Evolutionary conservation across 1,284 basidiomycete genomes (phyloP).

Genomic region (Exobasidium cylindrosporum): DNA sequence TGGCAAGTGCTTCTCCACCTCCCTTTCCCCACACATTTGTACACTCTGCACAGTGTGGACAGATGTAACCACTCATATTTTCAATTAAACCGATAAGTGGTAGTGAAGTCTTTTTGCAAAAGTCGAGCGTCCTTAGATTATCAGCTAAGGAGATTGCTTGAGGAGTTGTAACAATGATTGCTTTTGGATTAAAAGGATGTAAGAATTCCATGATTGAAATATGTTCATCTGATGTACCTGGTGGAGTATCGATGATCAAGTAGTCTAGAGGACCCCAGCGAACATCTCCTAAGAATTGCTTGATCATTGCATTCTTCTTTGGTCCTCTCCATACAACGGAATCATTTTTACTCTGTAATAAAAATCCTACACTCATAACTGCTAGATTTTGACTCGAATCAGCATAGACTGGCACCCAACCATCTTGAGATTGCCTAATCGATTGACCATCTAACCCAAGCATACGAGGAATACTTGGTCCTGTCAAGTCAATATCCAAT

Average conservation of each 20-base stretch:
- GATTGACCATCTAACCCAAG: constrained; percentile 81
- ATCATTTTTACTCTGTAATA: constrained; percentile 83
- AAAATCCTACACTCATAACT: constrained; percentile 95
- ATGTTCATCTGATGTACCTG: constrained; percentile 92
- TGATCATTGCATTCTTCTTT: constrained; percentile 99
- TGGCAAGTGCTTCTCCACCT: constrained; percentile 73
- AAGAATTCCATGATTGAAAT: constrained; percentile 91
- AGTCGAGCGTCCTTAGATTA: constrained; percentile 91
- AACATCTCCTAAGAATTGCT: constrained; percentile 94
- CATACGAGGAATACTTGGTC: constrained; percentile 96
- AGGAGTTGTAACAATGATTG: constrained; percentile 92
- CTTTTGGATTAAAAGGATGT: constrained; percentile 65
- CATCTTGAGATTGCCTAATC: constrained; percentile 75
- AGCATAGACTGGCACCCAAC: constrained; percentile 93
- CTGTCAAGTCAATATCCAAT: constrained; percentile 93
- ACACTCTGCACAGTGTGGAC: constrained; percentile 77
- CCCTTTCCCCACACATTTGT: constrained; percentile 93
- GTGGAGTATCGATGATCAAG: constrained; percentile 93
- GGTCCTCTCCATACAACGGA: constrained; percentile 97
- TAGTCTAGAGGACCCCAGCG: constrained; percentile 96
- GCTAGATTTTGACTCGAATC: constrained; percentile 63
- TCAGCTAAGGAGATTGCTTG: constrained; percentile 94
- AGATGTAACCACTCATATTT: constrained; percentile 98
- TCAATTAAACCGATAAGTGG: constrained; percentile 93
- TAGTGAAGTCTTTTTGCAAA: constrained; percentile 79